phyloP scores from a whole-genome alignment of 129 eudicot species.

The Artemisia argyi region DNA sequence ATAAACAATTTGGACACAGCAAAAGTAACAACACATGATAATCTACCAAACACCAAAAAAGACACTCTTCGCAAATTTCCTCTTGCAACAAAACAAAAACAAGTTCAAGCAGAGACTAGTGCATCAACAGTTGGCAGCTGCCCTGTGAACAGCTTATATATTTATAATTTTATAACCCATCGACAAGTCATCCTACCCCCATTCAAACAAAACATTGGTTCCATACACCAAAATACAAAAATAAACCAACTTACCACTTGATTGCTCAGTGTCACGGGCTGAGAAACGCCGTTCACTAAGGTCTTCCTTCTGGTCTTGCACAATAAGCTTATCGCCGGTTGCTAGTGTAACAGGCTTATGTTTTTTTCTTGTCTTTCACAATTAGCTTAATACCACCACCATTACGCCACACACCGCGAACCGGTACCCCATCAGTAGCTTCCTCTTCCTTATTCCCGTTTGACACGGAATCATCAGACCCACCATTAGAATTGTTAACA shows the following conservation, averaged over 20 bases:
- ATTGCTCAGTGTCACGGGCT: no score
- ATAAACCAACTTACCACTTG: background rate
- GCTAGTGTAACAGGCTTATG: background rate
- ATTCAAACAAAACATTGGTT: constrained; percentile 9
- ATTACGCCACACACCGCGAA: constrained; percentile 79
- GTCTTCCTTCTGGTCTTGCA: no score
- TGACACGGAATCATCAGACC: constrained; percentile 21
- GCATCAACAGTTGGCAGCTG: constrained; percentile 22
- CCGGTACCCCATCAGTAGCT: constrained; percentile 46
- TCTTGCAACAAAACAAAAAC: constrained; percentile 9
- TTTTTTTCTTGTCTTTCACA: constrained; percentile 36
- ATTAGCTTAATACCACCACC: constrained; percentile 87
- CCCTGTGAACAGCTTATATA: constrained; percentile 21
- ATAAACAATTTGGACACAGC: background rate
- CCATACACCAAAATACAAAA: background rate
- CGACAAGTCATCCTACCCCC: constrained; percentile 5
- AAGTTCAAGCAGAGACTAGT: constrained; percentile 9
- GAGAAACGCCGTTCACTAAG: no score
- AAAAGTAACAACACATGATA: background rate
- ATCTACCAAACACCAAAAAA: constrained; percentile 6
- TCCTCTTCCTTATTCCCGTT: constrained; percentile 26
- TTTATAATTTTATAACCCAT: constrained; percentile 4
- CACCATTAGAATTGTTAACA: constrained; percentile 34
- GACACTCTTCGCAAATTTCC: constrained; percentile 6
- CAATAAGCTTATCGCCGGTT: no score